Evolutionary conservation across 2,329 filamentous ascomycete genomes (phyloP).

Genomic region (Paraphaeosphaeria minitans): DNA sequence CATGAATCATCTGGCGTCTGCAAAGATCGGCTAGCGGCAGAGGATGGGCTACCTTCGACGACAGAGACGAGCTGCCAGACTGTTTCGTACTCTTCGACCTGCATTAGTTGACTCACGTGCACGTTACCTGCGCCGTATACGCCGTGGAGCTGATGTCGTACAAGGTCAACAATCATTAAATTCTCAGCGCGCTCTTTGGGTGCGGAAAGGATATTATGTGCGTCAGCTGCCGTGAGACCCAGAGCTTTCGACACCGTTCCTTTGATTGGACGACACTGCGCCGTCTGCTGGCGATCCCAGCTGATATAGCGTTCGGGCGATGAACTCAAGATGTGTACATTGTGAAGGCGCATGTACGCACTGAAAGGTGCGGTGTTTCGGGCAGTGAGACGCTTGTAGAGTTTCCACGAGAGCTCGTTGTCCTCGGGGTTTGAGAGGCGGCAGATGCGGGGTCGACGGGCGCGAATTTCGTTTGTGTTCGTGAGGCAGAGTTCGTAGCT

Average conservation of each 20-base stretch:
- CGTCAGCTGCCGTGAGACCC: constrained; percentile 71
- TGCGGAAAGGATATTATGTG: constrained; percentile 72
- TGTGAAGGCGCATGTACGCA: constrained; percentile 72
- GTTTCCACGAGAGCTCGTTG: constrained; percentile 61
- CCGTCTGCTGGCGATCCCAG: constrained; percentile 64
- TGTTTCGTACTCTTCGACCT: constrained; percentile 87
- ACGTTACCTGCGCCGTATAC: constrained; percentile 78
- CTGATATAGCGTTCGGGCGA: constrained; percentile 89
- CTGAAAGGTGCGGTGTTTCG: constrained; percentile 85
- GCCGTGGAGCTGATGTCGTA: constrained; percentile 90
- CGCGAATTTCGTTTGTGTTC: constrained; percentile 69
- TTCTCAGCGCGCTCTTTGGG: constrained; percentile 95
- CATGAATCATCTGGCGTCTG: constrained; percentile 38
- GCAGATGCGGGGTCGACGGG: constrained; percentile 29
- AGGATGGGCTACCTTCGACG: constrained; percentile 66
- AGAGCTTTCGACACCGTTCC: constrained; percentile 85
- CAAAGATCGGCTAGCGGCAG: constrained; percentile 22
- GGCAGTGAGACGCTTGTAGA: constrained; percentile 72
- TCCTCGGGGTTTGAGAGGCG: constrained; percentile 36
- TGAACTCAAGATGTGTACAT: constrained; percentile 73
- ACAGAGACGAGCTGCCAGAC: constrained; percentile 93
- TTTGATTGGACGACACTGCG: constrained; percentile 92
- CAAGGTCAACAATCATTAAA: constrained; percentile 96
- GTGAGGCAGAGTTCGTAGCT: constrained; percentile 89
- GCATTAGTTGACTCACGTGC: constrained; percentile 75